Evolutionary conservation across 352 stramenopile species (phyloP).

Genomic region (Phytophthora litchii): DNA sequence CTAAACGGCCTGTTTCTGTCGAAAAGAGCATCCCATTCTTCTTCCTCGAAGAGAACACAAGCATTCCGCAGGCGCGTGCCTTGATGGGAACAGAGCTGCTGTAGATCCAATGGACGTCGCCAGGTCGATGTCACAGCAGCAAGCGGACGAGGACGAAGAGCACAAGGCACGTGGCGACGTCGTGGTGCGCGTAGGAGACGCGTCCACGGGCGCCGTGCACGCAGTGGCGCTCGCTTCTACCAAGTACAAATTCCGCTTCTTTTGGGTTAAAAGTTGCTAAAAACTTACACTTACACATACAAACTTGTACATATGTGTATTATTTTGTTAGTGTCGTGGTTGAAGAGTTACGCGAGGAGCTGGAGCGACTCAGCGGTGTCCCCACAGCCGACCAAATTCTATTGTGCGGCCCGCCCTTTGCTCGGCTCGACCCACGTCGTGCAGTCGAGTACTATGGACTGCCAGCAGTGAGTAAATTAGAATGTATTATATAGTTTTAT

Average conservation of each 20-base stretch:
- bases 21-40: neutral
- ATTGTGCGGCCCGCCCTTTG: slow-evolving; percentile 76
- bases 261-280: slow-evolving; percentile 25
- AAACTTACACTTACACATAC: slow-evolving; percentile 18
- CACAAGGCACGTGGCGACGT: slow-evolving; percentile 26
- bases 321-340: slow-evolving; percentile 52
- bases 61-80: slow-evolving; percentile 32
- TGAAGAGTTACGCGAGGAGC: slow-evolving; percentile 69
- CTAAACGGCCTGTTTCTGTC: slow-evolving; percentile 15
- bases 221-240: slow-evolving; percentile 41
- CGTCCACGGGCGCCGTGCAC: slow-evolving; percentile 48
- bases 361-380: slow-evolving; percentile 64
- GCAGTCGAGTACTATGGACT: slow-evolving; percentile 73
- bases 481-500: slow-evolving; percentile 6
- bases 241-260: slow-evolving; percentile 48
- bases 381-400: slow-evolving; percentile 79
- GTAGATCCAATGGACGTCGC: slow-evolving; percentile 33
- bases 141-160: slow-evolving; percentile 31
- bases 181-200: slow-evolving; percentile 55
- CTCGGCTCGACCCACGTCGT: slow-evolving; percentile 73
- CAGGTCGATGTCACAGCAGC: slow-evolving; percentile 26
- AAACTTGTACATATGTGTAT: slow-evolving; percentile 10
- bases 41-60: slow-evolving; percentile 26
- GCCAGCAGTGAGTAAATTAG: slow-evolving; percentile 39
- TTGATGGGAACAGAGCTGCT: slow-evolving; percentile 42